Percentiles rank a stretch among this genome's conserved stretches.
Evolutionary conservation across 805 yeast species (phyloP).

Genomic region (Priceomyces carsonii): DNA sequence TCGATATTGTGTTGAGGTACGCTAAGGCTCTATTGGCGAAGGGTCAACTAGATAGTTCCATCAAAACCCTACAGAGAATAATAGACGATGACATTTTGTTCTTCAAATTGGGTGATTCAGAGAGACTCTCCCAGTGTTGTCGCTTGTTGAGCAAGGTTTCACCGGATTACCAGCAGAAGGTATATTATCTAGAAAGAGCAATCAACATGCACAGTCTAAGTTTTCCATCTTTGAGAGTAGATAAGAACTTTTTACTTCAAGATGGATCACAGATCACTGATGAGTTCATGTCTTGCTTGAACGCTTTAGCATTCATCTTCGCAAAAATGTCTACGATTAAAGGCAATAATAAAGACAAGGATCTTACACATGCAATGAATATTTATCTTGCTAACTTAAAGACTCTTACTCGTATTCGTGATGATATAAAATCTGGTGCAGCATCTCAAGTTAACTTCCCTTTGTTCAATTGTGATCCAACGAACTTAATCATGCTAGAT

Average conservation of each 20-base stretch:
- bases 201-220: slow-evolving; percentile 33
- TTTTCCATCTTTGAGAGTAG: slow-evolving; percentile 24
- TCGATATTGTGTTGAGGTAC: slow-evolving; percentile 43
- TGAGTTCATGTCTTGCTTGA: slow-evolving; percentile 34
- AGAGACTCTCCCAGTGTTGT: slow-evolving; percentile 40
- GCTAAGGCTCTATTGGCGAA: slow-evolving; percentile 42
- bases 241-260: slow-evolving; percentile 25
- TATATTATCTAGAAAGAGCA: slow-evolving; percentile 29
- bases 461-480: slow-evolving; percentile 32
- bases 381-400: slow-evolving; percentile 39
- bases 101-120: slow-evolving; percentile 40
- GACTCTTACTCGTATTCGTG: slow-evolving; percentile 18
- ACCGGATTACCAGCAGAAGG: slow-evolving; percentile 18
- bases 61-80: slow-evolving; percentile 26
- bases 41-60: slow-evolving; percentile 33
- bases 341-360: slow-evolving; percentile 7
- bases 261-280: slow-evolving; percentile 33
- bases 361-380: slow-evolving; percentile 28
- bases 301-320: slow-evolving; percentile 32
- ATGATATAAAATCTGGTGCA: slow-evolving; percentile 15
- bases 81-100: slow-evolving; percentile 39
- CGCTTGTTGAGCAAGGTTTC: slow-evolving; percentile 32
- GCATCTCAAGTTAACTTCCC: slow-evolving; percentile 32
- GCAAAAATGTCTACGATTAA: slow-evolving; percentile 19
- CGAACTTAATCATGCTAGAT: slow-evolving; percentile 26